Percentiles rank a stretch among this genome's conserved stretches.
Evolutionary conservation across 768 basidiomycete species (phyloP).

Genomic region (Galerina marginata): DNA sequence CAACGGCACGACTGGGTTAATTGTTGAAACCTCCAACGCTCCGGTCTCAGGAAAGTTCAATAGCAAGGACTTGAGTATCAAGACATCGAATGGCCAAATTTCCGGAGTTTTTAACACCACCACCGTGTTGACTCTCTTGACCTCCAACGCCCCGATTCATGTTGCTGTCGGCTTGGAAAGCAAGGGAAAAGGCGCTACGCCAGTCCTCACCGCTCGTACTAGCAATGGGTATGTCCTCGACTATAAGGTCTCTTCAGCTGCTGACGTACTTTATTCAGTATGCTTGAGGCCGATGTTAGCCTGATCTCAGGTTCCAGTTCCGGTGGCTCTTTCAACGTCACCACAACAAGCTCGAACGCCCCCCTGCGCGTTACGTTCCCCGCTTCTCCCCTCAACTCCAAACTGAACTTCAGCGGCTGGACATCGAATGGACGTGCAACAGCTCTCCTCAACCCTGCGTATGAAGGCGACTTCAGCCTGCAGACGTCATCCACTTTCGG

Average conservation of each 20-base stretch:
- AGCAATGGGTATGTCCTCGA: conserved; percentile 45
- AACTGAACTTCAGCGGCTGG: conserved; percentile 31
- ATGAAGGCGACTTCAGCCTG: conserved; percentile 40
- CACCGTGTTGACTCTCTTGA: conserved; percentile 40
- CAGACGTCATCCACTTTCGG: conserved; percentile 18
- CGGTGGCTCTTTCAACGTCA: conserved; percentile 40
- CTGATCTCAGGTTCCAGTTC: conserved; percentile 32
- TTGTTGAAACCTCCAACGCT: conserved; percentile 47
- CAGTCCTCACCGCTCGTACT: conserved; percentile 37
- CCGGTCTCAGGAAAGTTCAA: conserved; percentile 28
- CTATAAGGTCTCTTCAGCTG: not conserved
- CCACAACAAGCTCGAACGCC: conserved; percentile 38
- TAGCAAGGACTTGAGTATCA: too few relatives aligned
- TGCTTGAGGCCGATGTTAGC: conserved; percentile 33
- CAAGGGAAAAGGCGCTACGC: conserved; percentile 26
- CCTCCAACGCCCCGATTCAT: conserved; percentile 47
- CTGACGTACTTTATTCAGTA: conserved; percentile 26
- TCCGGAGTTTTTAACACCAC: conserved; percentile 45
- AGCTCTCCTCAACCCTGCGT: conserved; percentile 38
- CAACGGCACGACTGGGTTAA: conserved; percentile 39
- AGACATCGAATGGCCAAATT: too few relatives aligned
- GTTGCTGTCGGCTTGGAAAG: conserved; percentile 43
- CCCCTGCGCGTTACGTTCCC: conserved; percentile 35
- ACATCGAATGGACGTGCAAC: conserved; percentile 41
- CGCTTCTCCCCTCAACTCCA: conserved; percentile 40